A percentile compares a stretch with the other conserved stretches of the same genome.
Evolutionary conservation across 2,329 filamentous ascomycete species (phyloP).

Genomic region (Thielaviopsis populi): DNA sequence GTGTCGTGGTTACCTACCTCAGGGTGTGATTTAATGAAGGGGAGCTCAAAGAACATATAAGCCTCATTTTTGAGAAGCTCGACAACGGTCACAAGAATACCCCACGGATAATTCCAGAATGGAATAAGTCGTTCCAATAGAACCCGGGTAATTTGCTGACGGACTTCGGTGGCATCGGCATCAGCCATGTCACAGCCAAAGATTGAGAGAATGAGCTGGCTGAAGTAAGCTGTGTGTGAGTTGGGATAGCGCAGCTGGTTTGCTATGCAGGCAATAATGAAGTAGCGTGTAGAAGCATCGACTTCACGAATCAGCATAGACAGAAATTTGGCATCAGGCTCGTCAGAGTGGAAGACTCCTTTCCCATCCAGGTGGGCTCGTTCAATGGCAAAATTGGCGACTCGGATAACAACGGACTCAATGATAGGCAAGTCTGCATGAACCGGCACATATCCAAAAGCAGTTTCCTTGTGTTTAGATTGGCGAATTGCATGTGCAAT

Average conservation of each 20-base stretch:
- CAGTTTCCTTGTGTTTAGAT: constrained; percentile 38
- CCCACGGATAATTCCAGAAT: constrained; percentile 91
- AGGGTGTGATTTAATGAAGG: constrained; percentile 78
- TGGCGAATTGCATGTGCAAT: constrained; percentile 57
- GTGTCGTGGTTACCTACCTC: constrained; percentile 43
- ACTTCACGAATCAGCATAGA: constrained; percentile 64
- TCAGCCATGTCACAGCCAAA: constrained; percentile 63
- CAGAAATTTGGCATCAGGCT: constrained; percentile 51
- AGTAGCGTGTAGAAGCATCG: constrained; percentile 65
- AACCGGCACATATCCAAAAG: constrained; percentile 51
- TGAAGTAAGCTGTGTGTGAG: constrained; percentile 84
- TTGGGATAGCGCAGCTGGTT: constrained; percentile 89
- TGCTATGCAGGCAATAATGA: constrained; percentile 66
- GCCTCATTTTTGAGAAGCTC: constrained; percentile 77
- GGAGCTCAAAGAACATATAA: constrained; percentile 86
- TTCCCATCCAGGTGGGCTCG: constrained; percentile 43
- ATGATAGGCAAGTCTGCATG: constrained; percentile 56
- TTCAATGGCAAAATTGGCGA: constrained; percentile 58
- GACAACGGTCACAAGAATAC: constrained; percentile 70
- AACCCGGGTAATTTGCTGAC: constrained; percentile 80
- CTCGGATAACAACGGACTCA: constrained; percentile 69
- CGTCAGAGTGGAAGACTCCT: constrained; percentile 32
- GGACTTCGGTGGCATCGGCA: constrained; percentile 65
- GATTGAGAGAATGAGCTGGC: constrained; percentile 65
- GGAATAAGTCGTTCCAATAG: constrained; percentile 77